phyloP scores from a whole-genome alignment of 352 stramenopile species.

The Aphanomyces stellatus region DNA sequence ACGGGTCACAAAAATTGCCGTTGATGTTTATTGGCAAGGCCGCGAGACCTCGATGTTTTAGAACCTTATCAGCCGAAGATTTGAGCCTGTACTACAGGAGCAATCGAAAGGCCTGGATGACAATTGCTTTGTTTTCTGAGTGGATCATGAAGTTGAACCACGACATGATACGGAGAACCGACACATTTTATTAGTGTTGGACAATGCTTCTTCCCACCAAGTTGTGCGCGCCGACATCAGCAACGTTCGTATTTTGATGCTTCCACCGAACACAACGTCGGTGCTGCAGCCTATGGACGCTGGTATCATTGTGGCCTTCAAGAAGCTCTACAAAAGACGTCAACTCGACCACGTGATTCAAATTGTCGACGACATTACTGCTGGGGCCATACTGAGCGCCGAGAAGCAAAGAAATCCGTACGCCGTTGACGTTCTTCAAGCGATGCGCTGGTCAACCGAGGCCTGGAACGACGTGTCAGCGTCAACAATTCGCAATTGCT shows the following conservation, averaged over 20 bases:
- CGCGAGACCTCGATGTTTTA: not conserved
- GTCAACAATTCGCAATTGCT: not conserved
- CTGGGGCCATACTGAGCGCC: not conserved
- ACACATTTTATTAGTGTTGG: not conserved
- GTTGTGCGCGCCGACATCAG: not conserved
- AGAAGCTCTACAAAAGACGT: not conserved
- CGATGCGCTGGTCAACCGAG: not conserved
- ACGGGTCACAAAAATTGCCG: not conserved
- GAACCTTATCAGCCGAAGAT: not conserved
- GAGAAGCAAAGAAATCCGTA: not conserved
- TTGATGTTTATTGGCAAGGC: not conserved
- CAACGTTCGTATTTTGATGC: not conserved
- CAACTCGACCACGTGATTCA: not conserved
- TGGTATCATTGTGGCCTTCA: constrained; percentile 1
- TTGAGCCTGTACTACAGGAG: not conserved
- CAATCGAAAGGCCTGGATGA: not conserved
- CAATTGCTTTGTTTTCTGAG: not conserved
- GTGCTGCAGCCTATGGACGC: constrained; percentile 6
- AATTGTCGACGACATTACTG: not conserved
- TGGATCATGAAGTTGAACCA: not conserved
- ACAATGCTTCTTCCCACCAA: not conserved
- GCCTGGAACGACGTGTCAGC: not conserved
- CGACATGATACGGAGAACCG: not conserved
- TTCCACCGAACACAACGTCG: not conserved
- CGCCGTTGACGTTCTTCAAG: not conserved